Conservation (phyloP, 495 filamentous ascomycete genomes). For the Tuber indicum region DNA sequence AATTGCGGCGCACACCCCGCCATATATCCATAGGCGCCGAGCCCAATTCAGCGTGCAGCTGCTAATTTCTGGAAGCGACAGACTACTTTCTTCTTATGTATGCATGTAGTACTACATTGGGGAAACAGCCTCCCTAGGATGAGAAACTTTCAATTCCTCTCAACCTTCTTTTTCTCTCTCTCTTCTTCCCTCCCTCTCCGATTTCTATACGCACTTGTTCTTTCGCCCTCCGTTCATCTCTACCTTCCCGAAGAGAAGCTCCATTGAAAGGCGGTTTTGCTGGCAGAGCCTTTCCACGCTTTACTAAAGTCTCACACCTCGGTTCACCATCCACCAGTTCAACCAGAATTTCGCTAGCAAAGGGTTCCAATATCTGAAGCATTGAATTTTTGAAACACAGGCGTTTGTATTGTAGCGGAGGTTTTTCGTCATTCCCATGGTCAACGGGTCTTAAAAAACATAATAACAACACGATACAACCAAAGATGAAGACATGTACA, state of each 20-base stretch:
- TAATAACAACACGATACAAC: neutral
- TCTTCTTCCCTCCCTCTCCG: neutral
- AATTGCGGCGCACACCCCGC: neutral
- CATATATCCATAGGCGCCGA: slow-evolving; percentile 22
- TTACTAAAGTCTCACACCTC: slow-evolving; percentile 1
- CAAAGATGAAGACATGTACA: slow-evolving; percentile 15
- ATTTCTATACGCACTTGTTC: slow-evolving; percentile 6
- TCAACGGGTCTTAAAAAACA: slow-evolving; percentile 4
- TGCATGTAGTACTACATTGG: slow-evolving; percentile 5
- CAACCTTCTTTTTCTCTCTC: slow-evolving; percentile 7
- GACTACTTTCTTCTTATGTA: slow-evolving; percentile 7
- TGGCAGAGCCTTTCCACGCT: slow-evolving; percentile 2
- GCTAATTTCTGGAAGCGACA: slow-evolving; percentile 11
- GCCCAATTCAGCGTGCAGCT: slow-evolving; percentile 3
- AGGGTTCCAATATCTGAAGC: neutral
- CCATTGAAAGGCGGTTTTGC: slow-evolving; percentile 17
- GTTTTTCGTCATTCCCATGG: slow-evolving; percentile 1
- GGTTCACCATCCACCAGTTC: slow-evolving; percentile 2
- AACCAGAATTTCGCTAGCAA: neutral
- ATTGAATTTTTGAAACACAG: neutral
- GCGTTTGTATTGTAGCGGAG: slow-evolving; percentile 6
- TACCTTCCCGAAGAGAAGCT: slow-evolving; percentile 5
- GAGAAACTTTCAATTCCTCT: slow-evolving; percentile 13
- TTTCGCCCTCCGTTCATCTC: slow-evolving; percentile 7
- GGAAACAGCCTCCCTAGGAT: neutral